A percentile compares a stretch with the other conserved stretches of the same genome.
phyloP scores from a whole-genome alignment of 805 yeast species.

The Yarrowia deformans region DNA sequence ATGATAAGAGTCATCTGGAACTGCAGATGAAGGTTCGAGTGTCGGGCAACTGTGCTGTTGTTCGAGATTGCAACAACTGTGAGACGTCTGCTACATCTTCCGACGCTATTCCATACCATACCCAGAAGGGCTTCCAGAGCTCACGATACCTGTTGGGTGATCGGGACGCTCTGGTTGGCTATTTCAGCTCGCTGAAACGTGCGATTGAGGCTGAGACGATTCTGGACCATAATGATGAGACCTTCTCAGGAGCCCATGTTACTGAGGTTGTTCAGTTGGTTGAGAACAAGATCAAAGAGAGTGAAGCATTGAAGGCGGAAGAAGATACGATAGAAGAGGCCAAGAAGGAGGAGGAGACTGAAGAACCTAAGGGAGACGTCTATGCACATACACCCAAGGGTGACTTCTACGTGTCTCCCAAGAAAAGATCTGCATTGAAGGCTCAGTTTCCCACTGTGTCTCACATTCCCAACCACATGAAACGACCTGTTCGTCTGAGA shows the following conservation, averaged over 20 bases:
- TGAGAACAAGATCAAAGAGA: constrained; percentile 2
- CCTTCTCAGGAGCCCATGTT: constrained; percentile 13
- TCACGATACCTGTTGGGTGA: constrained; percentile 23
- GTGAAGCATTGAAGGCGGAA: background rate
- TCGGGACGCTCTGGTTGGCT: background rate
- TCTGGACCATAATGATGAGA: constrained; percentile 4
- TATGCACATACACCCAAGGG: constrained; percentile 22
- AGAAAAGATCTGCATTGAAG: constrained; percentile 11
- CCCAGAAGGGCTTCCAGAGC: background rate
- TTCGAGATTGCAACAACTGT: constrained; percentile 3
- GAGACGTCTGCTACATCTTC: background rate
- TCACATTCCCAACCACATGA: constrained; percentile 25
- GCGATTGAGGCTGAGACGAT: constrained; percentile 3
- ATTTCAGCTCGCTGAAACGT: background rate
- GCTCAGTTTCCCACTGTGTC: constrained; percentile 30
- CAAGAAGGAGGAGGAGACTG: background rate
- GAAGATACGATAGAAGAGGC: background rate
- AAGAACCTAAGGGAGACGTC: constrained; percentile 1
- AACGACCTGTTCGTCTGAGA: constrained; percentile 2
- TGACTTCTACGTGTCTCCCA: constrained; percentile 28
- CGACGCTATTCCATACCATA: constrained; percentile 14
- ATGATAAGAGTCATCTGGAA: background rate
- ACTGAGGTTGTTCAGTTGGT: constrained; percentile 7
- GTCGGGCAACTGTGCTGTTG: constrained; percentile 25
- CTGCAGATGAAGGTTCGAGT: constrained; percentile 4